Evolutionary conservation across 805 yeast species (phyloP), one percentile per base, ranked within the genome.

Genomic region (Metschnikowia henanensis): DNA sequence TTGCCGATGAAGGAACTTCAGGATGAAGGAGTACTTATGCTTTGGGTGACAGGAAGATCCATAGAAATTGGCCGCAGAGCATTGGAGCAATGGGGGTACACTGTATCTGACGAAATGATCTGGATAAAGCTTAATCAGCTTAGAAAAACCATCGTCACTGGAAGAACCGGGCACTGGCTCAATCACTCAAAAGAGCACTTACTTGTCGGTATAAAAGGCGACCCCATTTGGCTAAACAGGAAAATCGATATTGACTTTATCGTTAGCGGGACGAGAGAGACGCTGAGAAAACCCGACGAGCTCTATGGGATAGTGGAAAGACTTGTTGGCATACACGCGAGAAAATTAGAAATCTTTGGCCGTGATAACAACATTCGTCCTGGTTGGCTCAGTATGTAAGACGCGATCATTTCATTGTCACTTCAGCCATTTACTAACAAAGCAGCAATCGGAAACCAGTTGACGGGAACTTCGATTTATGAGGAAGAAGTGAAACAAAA

Each of bases 1-100:
- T 68, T 91, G 19, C 83, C 87, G 21, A 74, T 91, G 61, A 75
- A 77, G 29, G 65, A 75, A 35, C 70, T 91, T 28, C 97, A 90
- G 60, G 83, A 81, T 42, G 95, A 88, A 57, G 98, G 98, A 0
- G 67, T 91, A 2, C 66, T 90, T 34, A 72, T 90, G 48, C 73
- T 91, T 20, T 91, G 97, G 98, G 97, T 92, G 9, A 92, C 98
- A 1, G 97, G 97, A 1, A 74, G 98, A 35, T 89, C 97, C 9
- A 82, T 89, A 53, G 97, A 92, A 54, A 72, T 86, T 17, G 98
- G 98, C 1, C 75, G 95, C 31, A 79, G 79, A 44, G 87, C 91
- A 6, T 67, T 91, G 43, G 62, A 61, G 4, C 80, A 77, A 46
- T 90, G 97, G 96, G 97, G 97, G 1, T 91, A 91, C 60, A 60